phyloP scores from a whole-genome alignment of 2,329 filamentous ascomycete genomes.

The Phialemoniopsis sp. region DNA sequence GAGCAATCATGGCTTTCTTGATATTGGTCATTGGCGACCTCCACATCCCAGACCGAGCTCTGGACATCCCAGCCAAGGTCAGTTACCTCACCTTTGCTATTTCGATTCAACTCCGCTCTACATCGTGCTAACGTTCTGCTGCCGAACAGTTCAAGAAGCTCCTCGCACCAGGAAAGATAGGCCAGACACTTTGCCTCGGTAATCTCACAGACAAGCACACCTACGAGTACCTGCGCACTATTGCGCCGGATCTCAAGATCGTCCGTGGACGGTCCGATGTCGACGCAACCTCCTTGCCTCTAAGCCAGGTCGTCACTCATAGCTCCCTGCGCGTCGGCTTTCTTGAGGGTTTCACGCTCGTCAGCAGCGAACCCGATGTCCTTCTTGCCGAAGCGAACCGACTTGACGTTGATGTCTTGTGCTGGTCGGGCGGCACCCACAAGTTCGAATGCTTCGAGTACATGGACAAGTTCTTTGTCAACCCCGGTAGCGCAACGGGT shows the following conservation, averaged over 20 bases:
- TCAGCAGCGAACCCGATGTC: constrained; percentile 62
- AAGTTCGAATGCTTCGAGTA: constrained; percentile 69
- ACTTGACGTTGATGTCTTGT: constrained; percentile 65
- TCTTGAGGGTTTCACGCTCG: constrained; percentile 64
- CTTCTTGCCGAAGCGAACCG: constrained; percentile 65
- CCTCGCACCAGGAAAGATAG: constrained; percentile 77
- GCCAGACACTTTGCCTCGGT: constrained; percentile 74
- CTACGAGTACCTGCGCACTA: constrained; percentile 74
- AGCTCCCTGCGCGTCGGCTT: constrained; percentile 63
- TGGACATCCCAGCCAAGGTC: constrained; percentile 89
- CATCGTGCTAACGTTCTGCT: neutral
- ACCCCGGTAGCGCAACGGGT: constrained; percentile 63
- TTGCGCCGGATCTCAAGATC: constrained; percentile 69
- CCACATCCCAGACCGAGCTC: constrained; percentile 87
- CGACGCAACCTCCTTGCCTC: constrained; percentile 60
- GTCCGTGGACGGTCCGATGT: constrained; percentile 65
- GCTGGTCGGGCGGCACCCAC: constrained; percentile 61
- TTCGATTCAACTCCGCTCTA: neutral
- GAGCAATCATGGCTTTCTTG: constrained; percentile 74
- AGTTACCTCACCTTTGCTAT: constrained; percentile 7
- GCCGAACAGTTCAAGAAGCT: constrained; percentile 73
- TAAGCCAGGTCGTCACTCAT: constrained; percentile 64
- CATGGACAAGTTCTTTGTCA: constrained; percentile 72
- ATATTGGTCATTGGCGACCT: constrained; percentile 91
- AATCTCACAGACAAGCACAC: constrained; percentile 77